Evolutionary conservation across 805 yeast species (phyloP).

Genomic region (Metschnikowia lunata): DNA sequence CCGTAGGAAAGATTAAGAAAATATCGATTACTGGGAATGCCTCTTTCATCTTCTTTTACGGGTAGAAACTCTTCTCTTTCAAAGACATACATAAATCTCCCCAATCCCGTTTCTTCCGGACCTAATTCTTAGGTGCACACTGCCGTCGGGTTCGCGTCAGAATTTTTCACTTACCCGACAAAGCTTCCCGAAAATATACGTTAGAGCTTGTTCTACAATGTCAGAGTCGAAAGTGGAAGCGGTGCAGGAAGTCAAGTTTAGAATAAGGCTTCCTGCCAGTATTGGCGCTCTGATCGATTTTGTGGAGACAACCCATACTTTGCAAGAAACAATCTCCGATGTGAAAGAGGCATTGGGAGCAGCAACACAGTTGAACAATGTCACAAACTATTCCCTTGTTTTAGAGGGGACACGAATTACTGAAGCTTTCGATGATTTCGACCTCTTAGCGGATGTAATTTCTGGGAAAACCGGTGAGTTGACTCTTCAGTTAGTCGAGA

Average conservation of each 20-base stretch:
- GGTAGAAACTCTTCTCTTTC: too few relatives aligned
- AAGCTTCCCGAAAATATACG: not conserved
- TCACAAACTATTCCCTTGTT: slow-evolving; percentile 54
- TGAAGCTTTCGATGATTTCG: slow-evolving; percentile 25
- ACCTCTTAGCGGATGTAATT: slow-evolving; percentile 24
- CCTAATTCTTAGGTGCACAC: too few relatives aligned
- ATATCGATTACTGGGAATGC: too few relatives aligned
- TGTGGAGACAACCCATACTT: slow-evolving; percentile 28
- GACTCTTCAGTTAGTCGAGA: slow-evolving; percentile 45
- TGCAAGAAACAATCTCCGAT: slow-evolving; percentile 50
- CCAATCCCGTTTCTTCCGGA: too few relatives aligned
- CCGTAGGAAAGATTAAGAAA: too few relatives aligned
- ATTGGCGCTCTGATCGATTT: slow-evolving; percentile 16
- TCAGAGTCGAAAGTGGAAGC: slow-evolving; percentile 16
- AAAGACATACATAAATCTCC: too few relatives aligned
- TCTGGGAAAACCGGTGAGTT: slow-evolving; percentile 24
- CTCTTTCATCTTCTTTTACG: too few relatives aligned
- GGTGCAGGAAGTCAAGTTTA: slow-evolving; percentile 19
- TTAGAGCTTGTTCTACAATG: slow-evolving; percentile 9
- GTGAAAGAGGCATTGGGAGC: slow-evolving; percentile 55
- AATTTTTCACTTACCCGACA: slow-evolving; percentile 5
- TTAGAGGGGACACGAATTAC: slow-evolving; percentile 31
- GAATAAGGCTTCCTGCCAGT: slow-evolving; percentile 19
- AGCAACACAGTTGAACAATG: slow-evolving; percentile 53
- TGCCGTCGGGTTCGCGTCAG: slow-evolving; percentile 8